Evolutionary conservation across 2,329 filamentous ascomycete species (phyloP), one percentile per base, ranked within the genome.

Genomic region (Annulohypoxylon truncatum): DNA sequence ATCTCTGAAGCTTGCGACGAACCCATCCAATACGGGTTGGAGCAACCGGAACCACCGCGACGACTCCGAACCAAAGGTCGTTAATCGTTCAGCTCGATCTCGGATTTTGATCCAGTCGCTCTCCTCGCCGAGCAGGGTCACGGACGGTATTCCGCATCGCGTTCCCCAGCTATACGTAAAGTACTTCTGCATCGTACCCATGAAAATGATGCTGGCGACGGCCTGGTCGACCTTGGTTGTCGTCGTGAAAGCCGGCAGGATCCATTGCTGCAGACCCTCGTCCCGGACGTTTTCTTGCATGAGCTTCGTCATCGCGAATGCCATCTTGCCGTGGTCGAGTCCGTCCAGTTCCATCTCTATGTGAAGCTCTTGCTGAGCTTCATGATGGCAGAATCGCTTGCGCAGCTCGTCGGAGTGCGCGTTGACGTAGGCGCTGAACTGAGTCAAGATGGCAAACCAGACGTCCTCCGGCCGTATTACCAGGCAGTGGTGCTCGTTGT

Each of bases 381-480:
- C 63, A 58, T 83, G 81, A 3, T 72, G 52, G 13, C 84, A 81
- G 64, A 85, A 83, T 5, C 73, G 61, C 3, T 70, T 61, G 38
- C 82, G 77, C 28, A 84, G 73, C 28, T 81, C 78, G 65, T 84
- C 82, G 8, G 81, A 76, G 64, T 84, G 74, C 1, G 68, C 76
- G 60, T 83, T 82, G 64, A 85, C 73, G 67, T 77, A 84, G 61
- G 80, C 75, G 66, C 74, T 78, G 18, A 84, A 70, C 66, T 85
- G 83, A 1, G 77, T 75, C 8, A 85, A 68, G 64, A 85, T 83
- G 26, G 82, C 76, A 55, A 83, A 75, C 83, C 83, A 86, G 26
- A 85, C 73, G 68, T 85, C 83, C 50, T 85, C 83, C 1, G 83
- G 83, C 2, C 83, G 80, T 47, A 85, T 70, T 2, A 71, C 72